These are phyloP conservation scores for Blepharisma japonicum DNA, from an alignment of 73 alveolate genomes.

Conservation along the genomic window DNA sequence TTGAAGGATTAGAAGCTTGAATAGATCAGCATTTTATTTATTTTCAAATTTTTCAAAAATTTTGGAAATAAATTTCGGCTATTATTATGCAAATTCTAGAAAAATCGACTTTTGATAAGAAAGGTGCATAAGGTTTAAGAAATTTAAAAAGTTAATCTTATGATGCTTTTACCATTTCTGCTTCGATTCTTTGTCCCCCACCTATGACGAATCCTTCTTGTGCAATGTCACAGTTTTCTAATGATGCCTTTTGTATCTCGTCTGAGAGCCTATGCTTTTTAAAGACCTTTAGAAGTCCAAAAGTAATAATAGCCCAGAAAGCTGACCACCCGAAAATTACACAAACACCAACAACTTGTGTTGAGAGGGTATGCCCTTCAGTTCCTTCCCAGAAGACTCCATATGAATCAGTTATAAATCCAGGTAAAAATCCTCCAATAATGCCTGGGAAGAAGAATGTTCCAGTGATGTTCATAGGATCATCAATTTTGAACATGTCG, in stretches of 20 bases:
- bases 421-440: slow-evolving; percentile 27
- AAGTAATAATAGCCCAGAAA: slow-evolving; percentile 10
- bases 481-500: slow-evolving; percentile 17
- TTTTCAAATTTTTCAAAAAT: too few species aligned
- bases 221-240: too few species aligned
- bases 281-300: not conserved
- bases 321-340: not conserved
- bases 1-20: too few species aligned
- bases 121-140: too few species aligned
- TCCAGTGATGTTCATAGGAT: slow-evolving; percentile 13
- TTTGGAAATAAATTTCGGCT: too few species aligned
- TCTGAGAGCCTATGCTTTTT: not conserved
- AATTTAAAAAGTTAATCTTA: too few species aligned
- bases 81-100: too few species aligned
- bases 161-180: too few species aligned
- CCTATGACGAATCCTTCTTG: too few species aligned
- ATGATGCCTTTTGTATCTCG: not conserved
- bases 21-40: too few species aligned
- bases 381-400: slow-evolving; percentile 24
- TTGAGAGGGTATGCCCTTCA: slow-evolving; percentile 5
- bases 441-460: slow-evolving; percentile 17
- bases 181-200: too few species aligned
- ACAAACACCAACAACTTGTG: slow-evolving; percentile 3
- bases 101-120: too few species aligned
- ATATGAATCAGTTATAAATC: not conserved